Base-by-base conservation (phyloP, 805 yeast species). In the Barnettozyma salicaria region DNA sequence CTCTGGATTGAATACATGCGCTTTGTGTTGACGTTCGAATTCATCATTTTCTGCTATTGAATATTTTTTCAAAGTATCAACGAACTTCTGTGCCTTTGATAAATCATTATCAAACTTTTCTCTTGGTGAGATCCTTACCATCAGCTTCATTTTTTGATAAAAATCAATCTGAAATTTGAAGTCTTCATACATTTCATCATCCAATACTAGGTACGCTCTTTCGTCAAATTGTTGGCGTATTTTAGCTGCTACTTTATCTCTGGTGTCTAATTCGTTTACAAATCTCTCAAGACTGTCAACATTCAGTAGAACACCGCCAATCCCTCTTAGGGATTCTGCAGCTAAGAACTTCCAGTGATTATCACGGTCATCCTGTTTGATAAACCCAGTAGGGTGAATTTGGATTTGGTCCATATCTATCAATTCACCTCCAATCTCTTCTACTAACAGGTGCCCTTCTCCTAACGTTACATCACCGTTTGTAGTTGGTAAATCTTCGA, bases 361-460 rank as follows among this genome's bases (percentile, higher is more conserved):
- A 5, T 50, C 47, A 18, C 60, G 61, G 26, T 69, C 64, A 14
- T 53, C 54, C 10, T 64, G 64, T 35, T 71, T 71, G 24, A 76
- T 59, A 52, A 75, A 75, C 3, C 81, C 81, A 3, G 81, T 76
- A 28, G 82, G 82, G 49, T 76, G 81, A 9, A 76, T 65, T 55
- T 76, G 83, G 16, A 76, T 58, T 46, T 75, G 70, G 32, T 72
- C 72, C 80, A 76, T 74, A 47, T 75, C 75, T 12, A 74, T 64
- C 42, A 74, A 55, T 7, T 65, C 59, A 7, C 75, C 80, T 27
- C 70, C 70, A 27, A 68, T 48, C 14, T 59, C 64, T 20, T 57
- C 61, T n/a, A 74, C 61, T n/a, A 75, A 51, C 20, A 60, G 56
- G 30, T 71, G 77, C 4, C 81, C 80, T 50, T 76, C 81, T 14